A percentile compares a stretch with the other conserved stretches of the same genome.
Evolutionary conservation across 73 alveolate genomes (phyloP).

Genomic region (Paramecium sonneborni): DNA sequence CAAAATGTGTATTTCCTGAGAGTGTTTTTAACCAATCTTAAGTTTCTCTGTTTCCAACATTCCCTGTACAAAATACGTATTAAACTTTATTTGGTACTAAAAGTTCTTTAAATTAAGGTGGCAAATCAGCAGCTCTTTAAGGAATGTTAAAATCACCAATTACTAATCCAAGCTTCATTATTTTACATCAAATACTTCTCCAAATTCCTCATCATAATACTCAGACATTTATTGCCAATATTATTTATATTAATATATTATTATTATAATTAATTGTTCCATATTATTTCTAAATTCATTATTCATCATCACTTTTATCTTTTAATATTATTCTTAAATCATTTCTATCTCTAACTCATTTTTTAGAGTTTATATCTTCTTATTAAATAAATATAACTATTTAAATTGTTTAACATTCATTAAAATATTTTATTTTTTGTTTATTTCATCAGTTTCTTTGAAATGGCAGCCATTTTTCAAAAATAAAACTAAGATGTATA

Average conservation of each 20-base stretch:
- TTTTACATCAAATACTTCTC: neutral
- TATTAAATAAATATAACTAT: neutral
- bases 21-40: conserved; percentile 86
- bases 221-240: conserved; percentile 1
- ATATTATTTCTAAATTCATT: neutral
- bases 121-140: conserved; percentile 86
- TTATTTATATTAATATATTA: conserved; percentile 10
- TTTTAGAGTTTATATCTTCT: neutral
- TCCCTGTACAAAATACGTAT: conserved; percentile 94
- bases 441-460: neutral
- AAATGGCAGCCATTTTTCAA: neutral
- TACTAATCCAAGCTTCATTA: conserved; percentile 79
- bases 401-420: neutral
- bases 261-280: neutral
- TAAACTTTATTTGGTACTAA: conserved; percentile 86
- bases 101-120: conserved; percentile 90
- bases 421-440: neutral
- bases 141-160: conserved; percentile 94
- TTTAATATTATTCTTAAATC: neutral
- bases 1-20: conserved; percentile 83
- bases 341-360: neutral
- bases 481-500: neutral
- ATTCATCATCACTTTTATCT: too few species aligned
- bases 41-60: conserved; percentile 92
- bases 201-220: conserved; percentile 45